phyloP scores from a whole-genome alignment of 306 rosid species.

The Hippophae gyantsensis region DNA sequence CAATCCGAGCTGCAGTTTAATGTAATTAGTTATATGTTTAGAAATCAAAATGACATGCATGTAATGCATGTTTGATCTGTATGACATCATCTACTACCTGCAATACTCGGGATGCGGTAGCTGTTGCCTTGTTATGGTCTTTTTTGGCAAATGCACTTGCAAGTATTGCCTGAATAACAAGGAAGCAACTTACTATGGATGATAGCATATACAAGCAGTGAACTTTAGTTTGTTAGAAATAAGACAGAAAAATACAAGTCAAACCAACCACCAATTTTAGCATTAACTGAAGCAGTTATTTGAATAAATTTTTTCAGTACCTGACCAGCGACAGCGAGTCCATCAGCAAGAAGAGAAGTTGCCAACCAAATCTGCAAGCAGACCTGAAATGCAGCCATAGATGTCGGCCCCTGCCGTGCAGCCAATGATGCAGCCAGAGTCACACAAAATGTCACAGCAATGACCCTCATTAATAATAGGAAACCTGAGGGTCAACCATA shows the following conservation, averaged over 20 bases:
- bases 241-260: neutral
- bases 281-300: neutral
- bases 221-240: constrained; percentile 1
- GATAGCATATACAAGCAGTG: neutral
- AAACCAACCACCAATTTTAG: neutral
- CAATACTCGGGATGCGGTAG: constrained; percentile 68
- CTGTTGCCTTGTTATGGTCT: constrained; percentile 58
- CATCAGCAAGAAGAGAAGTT: constrained; percentile 87
- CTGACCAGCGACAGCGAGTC: constrained; percentile 97
- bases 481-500: constrained; percentile 48
- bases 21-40: neutral
- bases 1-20: constrained; percentile 65
- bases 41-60: constrained; percentile 2
- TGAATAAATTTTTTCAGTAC: constrained; percentile 26
- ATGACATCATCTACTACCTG: constrained; percentile 39
- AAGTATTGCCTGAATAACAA: constrained; percentile 62
- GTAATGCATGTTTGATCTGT: neutral
- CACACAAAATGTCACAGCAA: constrained; percentile 94
- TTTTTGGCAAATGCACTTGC: constrained; percentile 88
- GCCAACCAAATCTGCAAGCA: constrained; percentile 96
- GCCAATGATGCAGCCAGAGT: constrained; percentile 85
- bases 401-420: constrained; percentile 74
- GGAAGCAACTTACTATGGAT: no score
- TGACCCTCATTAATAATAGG: constrained; percentile 74
- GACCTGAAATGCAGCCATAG: constrained; percentile 97